phyloP scores from a whole-genome alignment of 345 rosid species.

The Firmiana major region DNA sequence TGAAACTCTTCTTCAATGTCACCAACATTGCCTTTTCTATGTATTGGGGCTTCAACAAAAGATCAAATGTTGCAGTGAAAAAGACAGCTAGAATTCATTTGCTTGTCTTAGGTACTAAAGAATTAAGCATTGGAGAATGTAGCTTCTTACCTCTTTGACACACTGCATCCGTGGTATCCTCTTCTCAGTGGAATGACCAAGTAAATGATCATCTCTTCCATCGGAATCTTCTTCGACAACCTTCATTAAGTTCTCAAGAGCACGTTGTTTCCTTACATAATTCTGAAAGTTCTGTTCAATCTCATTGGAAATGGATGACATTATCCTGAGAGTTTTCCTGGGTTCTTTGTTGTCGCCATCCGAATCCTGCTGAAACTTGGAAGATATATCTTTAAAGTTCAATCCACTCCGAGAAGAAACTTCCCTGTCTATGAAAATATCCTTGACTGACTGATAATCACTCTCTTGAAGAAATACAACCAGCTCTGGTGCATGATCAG shows the following conservation, averaged over 20 bases:
- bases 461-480: slow-evolving; percentile 29
- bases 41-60: neutral
- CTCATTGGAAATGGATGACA: slow-evolving; percentile 16
- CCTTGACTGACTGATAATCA: slow-evolving; percentile 18
- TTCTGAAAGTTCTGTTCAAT: slow-evolving; percentile 14
- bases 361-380: neutral
- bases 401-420: neutral
- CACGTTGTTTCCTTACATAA: neutral
- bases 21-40: neutral
- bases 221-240: neutral
- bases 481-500: slow-evolving; percentile 26
- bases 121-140: neutral
- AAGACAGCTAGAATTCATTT: no score
- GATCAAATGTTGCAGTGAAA: no score
- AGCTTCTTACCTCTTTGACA: slow-evolving; percentile 21
- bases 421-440: slow-evolving; percentile 22
- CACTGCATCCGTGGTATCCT: neutral
- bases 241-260: neutral
- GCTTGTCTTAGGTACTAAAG: no score
- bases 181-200: neutral
- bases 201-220: neutral
- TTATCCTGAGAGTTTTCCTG: slow-evolving; percentile 1
- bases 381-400: slow-evolving; percentile 5
- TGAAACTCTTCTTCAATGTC: neutral
- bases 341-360: neutral